Evolutionary conservation across 2,329 filamentous ascomycete genomes (phyloP).

Genomic region (Penicillium sclerotigenum): DNA sequence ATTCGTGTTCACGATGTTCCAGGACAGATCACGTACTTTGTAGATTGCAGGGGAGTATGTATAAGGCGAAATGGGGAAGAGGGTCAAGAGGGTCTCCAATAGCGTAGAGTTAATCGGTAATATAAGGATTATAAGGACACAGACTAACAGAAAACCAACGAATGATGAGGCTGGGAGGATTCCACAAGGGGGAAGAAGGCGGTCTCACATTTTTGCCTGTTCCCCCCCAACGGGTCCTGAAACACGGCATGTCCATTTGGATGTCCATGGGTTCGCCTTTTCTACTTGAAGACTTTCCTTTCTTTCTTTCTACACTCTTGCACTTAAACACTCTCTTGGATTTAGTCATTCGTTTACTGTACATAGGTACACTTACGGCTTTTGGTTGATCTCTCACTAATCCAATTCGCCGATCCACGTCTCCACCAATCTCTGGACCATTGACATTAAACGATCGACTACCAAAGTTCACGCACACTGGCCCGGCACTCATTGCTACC

Average conservation of each 20-base stretch:
- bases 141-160: not conserved
- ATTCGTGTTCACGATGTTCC: not conserved
- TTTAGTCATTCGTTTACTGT: slow-evolving; percentile 3
- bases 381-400: not conserved
- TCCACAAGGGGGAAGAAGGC: slow-evolving; percentile 9
- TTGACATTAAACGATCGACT: slow-evolving; percentile 6
- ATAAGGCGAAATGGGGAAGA: not conserved
- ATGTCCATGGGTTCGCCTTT: not conserved
- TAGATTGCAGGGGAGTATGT: not conserved
- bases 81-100: not conserved
- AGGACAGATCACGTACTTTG: not conserved
- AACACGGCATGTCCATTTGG: slow-evolving; percentile 14
- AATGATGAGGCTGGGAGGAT: not conserved
- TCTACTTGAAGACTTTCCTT: not conserved
- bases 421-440: slow-evolving; percentile 7
- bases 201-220: slow-evolving; percentile 25
- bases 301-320: not conserved
- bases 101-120: slow-evolving; percentile 2
- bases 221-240: slow-evolving; percentile 19
- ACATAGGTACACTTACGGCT: not conserved
- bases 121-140: slow-evolving; percentile 6
- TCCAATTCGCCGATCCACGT: slow-evolving; percentile 7
- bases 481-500: not conserved
- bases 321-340: not conserved
- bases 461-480: not conserved